phyloP scores from a whole-genome alignment of 176 grass and related monocot species.

The Luzula sylvatica region DNA sequence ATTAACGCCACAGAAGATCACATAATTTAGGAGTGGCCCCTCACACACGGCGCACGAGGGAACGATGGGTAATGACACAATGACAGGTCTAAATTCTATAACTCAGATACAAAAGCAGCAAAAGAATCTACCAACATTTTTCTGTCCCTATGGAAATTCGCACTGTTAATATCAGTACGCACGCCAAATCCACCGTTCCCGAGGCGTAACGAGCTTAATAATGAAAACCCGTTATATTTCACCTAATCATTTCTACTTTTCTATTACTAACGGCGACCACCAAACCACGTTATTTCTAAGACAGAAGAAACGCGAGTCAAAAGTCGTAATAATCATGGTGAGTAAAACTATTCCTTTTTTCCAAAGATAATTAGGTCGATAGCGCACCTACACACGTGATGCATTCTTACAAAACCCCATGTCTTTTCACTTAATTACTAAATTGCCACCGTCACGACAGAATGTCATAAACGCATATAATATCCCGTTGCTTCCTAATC shows the following conservation, averaged over 20 bases:
- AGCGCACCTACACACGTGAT: constrained; percentile 18
- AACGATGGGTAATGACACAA: constrained; percentile 5
- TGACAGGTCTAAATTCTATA: too few species aligned
- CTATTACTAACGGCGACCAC: not conserved
- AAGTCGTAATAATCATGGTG: not conserved
- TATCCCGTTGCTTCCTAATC: not conserved
- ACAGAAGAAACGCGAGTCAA: not conserved
- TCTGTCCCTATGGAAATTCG: too few species aligned
- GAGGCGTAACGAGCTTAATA: constrained; percentile 1
- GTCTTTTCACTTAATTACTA: not conserved
- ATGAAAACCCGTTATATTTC: not conserved
- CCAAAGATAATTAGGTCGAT: constrained; percentile 13
- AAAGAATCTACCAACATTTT: too few species aligned
- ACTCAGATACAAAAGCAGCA: too few species aligned
- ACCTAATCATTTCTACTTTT: not conserved
- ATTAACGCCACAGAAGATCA: constrained; percentile 2
- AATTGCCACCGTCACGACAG: not conserved
- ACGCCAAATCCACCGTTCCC: constrained; percentile 12
- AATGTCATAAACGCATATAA: constrained; percentile 15
- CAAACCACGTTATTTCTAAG: too few species aligned
- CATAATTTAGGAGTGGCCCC: not conserved
- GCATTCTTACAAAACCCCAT: not conserved
- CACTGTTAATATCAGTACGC: not conserved
- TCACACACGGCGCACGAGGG: constrained; percentile 33
- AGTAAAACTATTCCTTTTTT: not conserved